Percentiles rank a stretch among this genome's conserved stretches.
Evolutionary conservation across 805 yeast species (phyloP).

Genomic region (Yarrowia hollandica): DNA sequence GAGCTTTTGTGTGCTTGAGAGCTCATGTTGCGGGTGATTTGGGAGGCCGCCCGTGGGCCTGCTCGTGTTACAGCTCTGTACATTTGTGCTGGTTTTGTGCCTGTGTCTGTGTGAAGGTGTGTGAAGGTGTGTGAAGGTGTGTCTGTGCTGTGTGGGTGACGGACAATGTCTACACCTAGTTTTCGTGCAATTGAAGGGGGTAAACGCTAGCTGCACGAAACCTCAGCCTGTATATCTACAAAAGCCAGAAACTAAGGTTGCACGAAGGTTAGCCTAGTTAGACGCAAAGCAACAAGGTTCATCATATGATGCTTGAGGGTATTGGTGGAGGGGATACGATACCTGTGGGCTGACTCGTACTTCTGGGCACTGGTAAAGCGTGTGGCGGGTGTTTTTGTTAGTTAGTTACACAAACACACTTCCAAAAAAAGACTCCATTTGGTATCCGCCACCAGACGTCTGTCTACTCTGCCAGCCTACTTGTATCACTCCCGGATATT

Average conservation of each 20-base stretch:
- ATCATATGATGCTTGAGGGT: constrained; percentile 16
- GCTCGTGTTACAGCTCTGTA: not conserved
- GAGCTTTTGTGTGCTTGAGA: not conserved
- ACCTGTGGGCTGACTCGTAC: no score
- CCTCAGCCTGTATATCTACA: constrained; percentile 15
- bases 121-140: not conserved
- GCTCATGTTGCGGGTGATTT: not conserved
- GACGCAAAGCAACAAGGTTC: constrained; percentile 25
- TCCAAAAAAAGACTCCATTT: no score
- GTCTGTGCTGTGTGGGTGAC: no score
- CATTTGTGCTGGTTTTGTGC: not conserved
- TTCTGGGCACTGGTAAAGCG: no score
- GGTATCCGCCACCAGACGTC: no score
- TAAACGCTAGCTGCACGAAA: not conserved
- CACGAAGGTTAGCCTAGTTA: constrained; percentile 17
- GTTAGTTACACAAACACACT: no score
- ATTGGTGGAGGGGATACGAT: not conserved
- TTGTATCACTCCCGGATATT: not conserved
- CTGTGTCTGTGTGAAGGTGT: not conserved
- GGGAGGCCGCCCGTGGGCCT: not conserved
- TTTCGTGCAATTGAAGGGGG: constrained; percentile 3
- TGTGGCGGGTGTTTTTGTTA: no score
- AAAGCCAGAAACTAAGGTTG: constrained; percentile 2
- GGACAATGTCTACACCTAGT: no score
- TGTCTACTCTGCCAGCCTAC: no score